Percentiles rank a stretch among this genome's conserved stretches.
phyloP scores from a whole-genome alignment of 257 asterid genomes.

The Cruciata laevipes region DNA sequence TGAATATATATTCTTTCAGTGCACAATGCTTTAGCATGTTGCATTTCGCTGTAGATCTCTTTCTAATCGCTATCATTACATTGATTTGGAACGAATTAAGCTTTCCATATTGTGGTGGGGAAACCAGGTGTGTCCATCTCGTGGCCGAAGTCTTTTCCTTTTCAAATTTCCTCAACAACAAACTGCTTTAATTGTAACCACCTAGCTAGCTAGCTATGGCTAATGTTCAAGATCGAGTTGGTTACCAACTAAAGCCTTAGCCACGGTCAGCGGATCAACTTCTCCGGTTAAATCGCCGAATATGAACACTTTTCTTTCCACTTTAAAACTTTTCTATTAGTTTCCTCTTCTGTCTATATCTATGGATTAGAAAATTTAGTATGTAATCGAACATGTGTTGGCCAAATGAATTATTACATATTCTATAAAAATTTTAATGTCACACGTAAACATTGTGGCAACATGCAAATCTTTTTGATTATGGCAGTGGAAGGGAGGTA shows the following conservation, averaged over 20 bases:
- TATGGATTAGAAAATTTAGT: no score
- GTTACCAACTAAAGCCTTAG: conserved; percentile 6
- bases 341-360: no score
- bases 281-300: neutral
- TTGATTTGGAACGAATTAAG: conserved; percentile 2
- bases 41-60: neutral
- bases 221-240: conserved; percentile 5
- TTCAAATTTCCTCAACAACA: conserved; percentile 13
- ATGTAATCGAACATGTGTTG: no score
- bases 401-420: no score
- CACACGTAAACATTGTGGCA: no score
- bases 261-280: conserved; percentile 5
- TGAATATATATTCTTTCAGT: no score
- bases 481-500: no score
- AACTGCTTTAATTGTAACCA: conserved; percentile 11
- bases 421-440: no score
- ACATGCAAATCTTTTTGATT: no score
- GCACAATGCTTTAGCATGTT: no score
- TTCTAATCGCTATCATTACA: neutral
- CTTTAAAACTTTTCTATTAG: no score
- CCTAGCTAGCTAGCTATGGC: neutral
- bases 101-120: conserved; percentile 6
- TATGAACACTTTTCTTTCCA: no score
- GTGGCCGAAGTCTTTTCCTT: neutral
- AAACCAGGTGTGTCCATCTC: neutral